Evolutionary conservation across 345 rosid genomes (phyloP), one percentile per base, ranked within the genome.

Genomic region (Lepidium didymum): DNA sequence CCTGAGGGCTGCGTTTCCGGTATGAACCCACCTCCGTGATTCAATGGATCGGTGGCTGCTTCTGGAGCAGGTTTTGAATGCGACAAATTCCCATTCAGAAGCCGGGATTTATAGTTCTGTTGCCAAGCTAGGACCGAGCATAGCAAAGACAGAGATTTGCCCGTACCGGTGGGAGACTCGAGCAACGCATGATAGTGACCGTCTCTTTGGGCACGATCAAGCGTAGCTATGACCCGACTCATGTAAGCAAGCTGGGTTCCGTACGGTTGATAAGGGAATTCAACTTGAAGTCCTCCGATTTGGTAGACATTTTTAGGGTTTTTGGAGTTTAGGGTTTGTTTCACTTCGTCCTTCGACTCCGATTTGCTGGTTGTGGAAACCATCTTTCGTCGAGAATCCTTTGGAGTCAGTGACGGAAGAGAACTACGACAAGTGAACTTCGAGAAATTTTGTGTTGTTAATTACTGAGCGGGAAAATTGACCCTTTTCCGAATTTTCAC

Each of bases 101-200:
- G 75, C 80, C 78, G 82, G 3, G 44, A 44, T 76, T 70, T 82
- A 14, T 71, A 80, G 57, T 70, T 85, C 63, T 86, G 88, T 61
- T 93, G 99, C 99, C 97, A 91, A 7, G 97, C 96, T 45, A 93
- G 89, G 16, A 83, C 75, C 31, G 99, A 93, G 79, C 99, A 93
- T 10, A 93, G 96, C 69, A 93, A 85, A 49, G 99, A 93, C n/a
- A 93, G 87, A 19, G 99, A 90, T 74, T 93, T 93, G 0, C 99
- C 99, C 1, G 99, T 93, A 2, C 99, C 99, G 4, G 99, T 93
- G 0, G 99, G 99, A 0, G 96, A 93, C 77, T 93, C 99, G 51
- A 93, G 97, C 76, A 93, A 56, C 3, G 97, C 97, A 68, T 88
- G 95, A 67, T 89, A 88, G 62, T 71, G 95, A 36, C 97, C 99